Conservation (phyloP, 345 rosid genomes). For the Corchorus capsularis region DNA sequence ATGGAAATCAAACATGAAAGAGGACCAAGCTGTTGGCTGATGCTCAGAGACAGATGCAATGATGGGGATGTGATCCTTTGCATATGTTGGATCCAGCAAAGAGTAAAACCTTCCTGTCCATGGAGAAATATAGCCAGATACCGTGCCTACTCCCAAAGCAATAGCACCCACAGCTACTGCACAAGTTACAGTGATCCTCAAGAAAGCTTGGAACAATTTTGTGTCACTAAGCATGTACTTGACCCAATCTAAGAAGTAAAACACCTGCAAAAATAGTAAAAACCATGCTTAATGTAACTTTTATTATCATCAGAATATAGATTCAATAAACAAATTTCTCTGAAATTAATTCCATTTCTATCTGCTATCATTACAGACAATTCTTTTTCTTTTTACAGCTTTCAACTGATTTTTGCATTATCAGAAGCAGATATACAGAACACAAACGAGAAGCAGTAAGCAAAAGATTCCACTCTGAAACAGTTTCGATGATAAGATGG, state of each 20-base stretch:
- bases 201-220: constrained; percentile 82
- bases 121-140: constrained; percentile 98
- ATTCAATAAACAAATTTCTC: not conserved
- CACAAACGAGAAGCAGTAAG: not conserved
- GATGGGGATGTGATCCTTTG: constrained; percentile 97
- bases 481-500: not conserved
- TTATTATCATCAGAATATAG: not conserved
- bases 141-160: constrained; percentile 87
- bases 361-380: not conserved
- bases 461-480: not conserved
- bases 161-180: constrained; percentile 69
- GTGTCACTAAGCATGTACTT: constrained; percentile 80
- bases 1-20: constrained; percentile 98
- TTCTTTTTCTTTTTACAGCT: not conserved
- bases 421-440: not conserved
- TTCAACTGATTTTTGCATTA: not conserved
- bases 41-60: constrained; percentile 99
- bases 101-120: constrained; percentile 99
- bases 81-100: constrained; percentile 94
- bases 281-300: constrained; percentile 11
- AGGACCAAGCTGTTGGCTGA: constrained; percentile 99
- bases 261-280: constrained; percentile 54
- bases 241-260: constrained; percentile 95
- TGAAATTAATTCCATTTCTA: not conserved
- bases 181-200: constrained; percentile 79